Evolutionary conservation across 2,329 filamentous ascomycete species (phyloP).

Genomic region (Hymenoscyphus fructigenus): DNA sequence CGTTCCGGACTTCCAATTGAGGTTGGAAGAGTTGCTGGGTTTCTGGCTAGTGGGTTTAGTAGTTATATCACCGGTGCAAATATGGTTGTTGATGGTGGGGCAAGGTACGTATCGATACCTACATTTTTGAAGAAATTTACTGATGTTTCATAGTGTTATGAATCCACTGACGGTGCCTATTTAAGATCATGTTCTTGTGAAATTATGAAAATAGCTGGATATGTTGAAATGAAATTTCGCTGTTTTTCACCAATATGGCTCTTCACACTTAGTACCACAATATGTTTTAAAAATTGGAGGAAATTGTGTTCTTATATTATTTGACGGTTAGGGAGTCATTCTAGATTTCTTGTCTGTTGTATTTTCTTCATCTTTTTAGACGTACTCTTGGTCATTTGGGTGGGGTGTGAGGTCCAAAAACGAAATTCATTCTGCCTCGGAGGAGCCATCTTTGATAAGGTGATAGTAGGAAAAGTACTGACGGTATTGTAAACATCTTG

Average conservation of each 20-base stretch:
- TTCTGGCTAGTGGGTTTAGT: conserved; percentile 61
- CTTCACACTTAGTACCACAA: too few relatives aligned
- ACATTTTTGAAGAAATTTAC: background rate
- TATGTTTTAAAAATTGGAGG: too few relatives aligned
- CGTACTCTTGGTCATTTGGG: background rate
- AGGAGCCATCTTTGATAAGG: too few relatives aligned
- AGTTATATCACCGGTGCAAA: conserved; percentile 63
- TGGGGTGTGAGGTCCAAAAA: too few relatives aligned
- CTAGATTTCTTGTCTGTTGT: too few relatives aligned
- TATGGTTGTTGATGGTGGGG: conserved; percentile 61
- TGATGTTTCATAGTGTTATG: conserved; percentile 12
- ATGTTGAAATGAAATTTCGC: background rate
- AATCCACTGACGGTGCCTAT: conserved; percentile 18
- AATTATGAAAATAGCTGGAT: background rate
- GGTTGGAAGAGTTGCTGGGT: conserved; percentile 59
- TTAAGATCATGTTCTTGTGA: background rate
- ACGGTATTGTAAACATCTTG: background rate
- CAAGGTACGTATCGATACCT: conserved; percentile 28
- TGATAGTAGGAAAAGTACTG: background rate
- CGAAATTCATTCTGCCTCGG: too few relatives aligned
- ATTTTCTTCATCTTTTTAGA: background rate
- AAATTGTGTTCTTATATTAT: too few relatives aligned
- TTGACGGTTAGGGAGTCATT: too few relatives aligned
- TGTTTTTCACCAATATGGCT: too few relatives aligned
- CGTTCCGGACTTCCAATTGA: conserved; percentile 56